Conservation (phyloP, 202 grass and related monocot genomes). For the Saccharum hybrid region DNA sequence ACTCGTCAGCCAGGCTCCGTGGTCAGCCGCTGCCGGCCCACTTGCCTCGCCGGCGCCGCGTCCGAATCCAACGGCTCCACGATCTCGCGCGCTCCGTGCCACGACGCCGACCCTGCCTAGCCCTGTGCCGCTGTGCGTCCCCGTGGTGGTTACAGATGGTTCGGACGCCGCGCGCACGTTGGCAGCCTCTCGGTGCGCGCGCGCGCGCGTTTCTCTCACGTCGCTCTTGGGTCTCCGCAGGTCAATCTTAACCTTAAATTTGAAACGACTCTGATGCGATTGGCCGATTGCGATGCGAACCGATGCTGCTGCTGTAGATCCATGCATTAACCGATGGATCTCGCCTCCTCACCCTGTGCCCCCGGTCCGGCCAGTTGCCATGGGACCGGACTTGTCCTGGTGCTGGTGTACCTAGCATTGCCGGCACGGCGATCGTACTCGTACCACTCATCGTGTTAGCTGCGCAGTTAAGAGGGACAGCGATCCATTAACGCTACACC, state of each 20-base stretch:
- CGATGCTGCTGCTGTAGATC: background rate
- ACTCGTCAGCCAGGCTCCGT: conserved; percentile 31
- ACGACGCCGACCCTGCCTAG: background rate
- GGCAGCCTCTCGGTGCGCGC: background rate
- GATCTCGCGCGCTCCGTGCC: background rate
- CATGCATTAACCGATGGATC: background rate
- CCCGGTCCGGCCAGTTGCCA: background rate
- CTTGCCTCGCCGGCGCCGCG: background rate
- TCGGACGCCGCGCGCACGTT: background rate
- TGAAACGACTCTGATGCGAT: background rate
- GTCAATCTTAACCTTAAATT: conserved; percentile 35
- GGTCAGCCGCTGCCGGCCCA: conserved; percentile 60
- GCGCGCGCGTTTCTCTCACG: background rate
- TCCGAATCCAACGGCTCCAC: background rate
- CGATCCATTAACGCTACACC: conserved; percentile 7
- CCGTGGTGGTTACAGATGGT: background rate
- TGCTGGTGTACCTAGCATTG: background rate
- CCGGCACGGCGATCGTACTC: background rate
- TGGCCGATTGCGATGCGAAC: background rate
- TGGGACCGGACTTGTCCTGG: background rate
- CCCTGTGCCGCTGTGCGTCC: background rate
- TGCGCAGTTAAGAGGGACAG: conserved; percentile 8
- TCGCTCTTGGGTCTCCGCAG: background rate
- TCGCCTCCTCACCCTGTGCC: background rate
- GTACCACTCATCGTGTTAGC: background rate